Conservation (phyloP, 1,284 basidiomycete species). For the Rhodotorula sp. region DNA sequence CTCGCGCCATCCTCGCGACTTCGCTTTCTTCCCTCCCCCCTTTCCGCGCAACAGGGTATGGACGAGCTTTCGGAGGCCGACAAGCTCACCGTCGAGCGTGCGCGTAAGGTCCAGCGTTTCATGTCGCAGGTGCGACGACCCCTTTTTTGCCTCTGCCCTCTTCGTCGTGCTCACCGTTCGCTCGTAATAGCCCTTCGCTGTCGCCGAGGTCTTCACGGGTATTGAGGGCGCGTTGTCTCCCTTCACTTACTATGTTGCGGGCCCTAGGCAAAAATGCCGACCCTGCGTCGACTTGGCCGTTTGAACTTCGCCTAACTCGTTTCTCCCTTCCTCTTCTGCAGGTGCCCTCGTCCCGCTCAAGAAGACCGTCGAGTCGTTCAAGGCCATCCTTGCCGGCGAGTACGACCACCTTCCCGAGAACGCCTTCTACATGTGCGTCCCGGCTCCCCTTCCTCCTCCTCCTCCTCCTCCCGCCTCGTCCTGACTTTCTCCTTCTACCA, state of each 20-base stretch:
- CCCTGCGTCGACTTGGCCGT: too few species aligned
- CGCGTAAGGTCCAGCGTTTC: conserved; percentile 60
- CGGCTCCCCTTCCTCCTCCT: background rate
- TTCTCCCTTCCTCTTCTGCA: conserved; percentile 34
- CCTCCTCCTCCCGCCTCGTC: background rate
- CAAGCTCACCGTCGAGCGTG: conserved; percentile 85
- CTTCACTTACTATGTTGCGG: too few species aligned
- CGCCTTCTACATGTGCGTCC: conserved; percentile 51
- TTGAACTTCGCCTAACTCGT: conserved; percentile 53
- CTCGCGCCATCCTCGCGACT: too few species aligned
- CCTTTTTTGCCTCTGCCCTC: background rate
- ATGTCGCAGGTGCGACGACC: conserved; percentile 69
- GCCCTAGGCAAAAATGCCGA: too few species aligned
- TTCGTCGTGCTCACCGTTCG: conserved; percentile 47
- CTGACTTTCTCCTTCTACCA: background rate
- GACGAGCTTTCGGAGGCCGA: conserved; percentile 99
- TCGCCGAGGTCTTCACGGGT: conserved; percentile 96
- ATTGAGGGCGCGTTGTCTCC: conserved; percentile 53
- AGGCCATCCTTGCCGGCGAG: conserved; percentile 87
- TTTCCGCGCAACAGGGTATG: conserved; percentile 59
- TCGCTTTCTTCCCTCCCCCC: too few species aligned
- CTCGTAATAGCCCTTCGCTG: conserved; percentile 80
- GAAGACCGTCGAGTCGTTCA: conserved; percentile 60
- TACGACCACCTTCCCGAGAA: conserved; percentile 93
- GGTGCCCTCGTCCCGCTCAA: conserved; percentile 91